phyloP scores from a whole-genome alignment of 2,329 filamentous ascomycete genomes.

The Aspergillus phoenicis region DNA sequence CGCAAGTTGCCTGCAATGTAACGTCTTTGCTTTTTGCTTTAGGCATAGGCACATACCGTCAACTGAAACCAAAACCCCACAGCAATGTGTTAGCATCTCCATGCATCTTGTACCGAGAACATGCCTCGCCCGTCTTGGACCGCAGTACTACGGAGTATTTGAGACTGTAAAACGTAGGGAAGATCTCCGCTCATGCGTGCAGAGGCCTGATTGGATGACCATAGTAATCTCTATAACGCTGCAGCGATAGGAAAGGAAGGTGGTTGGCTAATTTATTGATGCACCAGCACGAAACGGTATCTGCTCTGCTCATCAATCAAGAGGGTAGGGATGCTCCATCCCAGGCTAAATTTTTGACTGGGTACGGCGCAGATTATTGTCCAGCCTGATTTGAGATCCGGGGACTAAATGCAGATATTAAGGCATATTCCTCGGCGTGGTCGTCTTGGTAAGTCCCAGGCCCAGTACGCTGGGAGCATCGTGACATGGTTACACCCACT shows the following conservation, averaged over 20 bases:
- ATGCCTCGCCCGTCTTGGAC: neutral
- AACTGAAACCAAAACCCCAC: neutral
- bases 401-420: neutral
- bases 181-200: neutral
- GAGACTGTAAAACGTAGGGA: neutral
- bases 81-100: neutral
- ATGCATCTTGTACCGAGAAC: neutral
- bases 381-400: neutral
- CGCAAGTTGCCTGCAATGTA: constrained; percentile 1
- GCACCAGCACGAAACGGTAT: neutral
- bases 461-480: neutral
- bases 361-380: neutral
- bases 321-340: neutral
- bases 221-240: neutral
- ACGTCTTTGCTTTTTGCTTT: neutral
- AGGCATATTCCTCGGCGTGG: neutral
- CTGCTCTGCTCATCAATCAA: neutral
- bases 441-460: neutral
- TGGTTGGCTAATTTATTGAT: neutral
- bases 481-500: neutral
- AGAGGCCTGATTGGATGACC: neutral
- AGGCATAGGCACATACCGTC: neutral
- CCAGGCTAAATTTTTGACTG: neutral
- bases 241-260: neutral
- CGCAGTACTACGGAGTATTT: neutral